These are phyloP conservation scores for Trametes hirsuta DNA, from an alignment of 1,284 basidiomycete species.

Conservation along the genomic window DNA sequence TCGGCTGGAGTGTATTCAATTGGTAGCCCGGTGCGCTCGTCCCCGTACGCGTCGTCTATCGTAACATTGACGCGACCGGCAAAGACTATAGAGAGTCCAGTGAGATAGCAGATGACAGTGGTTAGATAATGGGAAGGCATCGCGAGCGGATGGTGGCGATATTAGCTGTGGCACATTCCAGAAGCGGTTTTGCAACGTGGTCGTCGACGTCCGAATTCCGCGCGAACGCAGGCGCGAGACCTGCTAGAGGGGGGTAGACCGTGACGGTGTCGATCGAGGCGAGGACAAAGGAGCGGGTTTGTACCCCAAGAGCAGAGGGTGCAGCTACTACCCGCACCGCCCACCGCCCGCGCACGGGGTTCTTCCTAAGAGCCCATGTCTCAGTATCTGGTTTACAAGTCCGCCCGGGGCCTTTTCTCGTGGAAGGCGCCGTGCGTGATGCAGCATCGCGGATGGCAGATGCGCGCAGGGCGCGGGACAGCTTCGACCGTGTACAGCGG, in stretches of 20 bases:
- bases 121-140: too few relatives aligned
- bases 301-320: background rate
- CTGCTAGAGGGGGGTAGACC: background rate
- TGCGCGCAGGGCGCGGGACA: too few relatives aligned
- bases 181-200: too few relatives aligned
- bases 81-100: too few relatives aligned
- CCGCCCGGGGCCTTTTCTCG: background rate
- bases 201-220: too few relatives aligned
- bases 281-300: background rate
- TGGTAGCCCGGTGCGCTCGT: slow-evolving; percentile 34
- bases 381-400: background rate
- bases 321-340: background rate
- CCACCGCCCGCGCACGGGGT: background rate
- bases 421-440: background rate
- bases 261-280: background rate
- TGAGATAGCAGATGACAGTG: too few relatives aligned
- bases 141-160: too few relatives aligned
- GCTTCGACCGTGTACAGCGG: too few relatives aligned
- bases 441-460: background rate
- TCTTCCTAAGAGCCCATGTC: background rate
- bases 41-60: slow-evolving; percentile 45
- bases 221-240: too few relatives aligned
- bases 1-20: slow-evolving; percentile 32
- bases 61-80: slow-evolving; percentile 34
- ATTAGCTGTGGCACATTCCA: too few relatives aligned